Base-by-base conservation (phyloP, 768 basidiomycete genomes). In the Albatrellus ellisii region DNA sequence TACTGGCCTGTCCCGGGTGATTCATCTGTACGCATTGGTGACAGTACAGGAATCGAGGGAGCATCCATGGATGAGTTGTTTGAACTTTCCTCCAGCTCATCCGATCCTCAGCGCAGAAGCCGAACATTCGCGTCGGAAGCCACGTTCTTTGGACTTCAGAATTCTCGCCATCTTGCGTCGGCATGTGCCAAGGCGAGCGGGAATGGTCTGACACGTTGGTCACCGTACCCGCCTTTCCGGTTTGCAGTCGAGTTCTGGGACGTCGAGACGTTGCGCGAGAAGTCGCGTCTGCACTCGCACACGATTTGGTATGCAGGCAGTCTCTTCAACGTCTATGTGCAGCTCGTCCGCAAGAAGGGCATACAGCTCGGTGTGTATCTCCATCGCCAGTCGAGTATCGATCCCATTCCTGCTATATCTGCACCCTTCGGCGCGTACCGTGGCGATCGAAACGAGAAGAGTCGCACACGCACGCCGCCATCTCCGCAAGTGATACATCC, bases 231-330 rank as follows among this genome's bases (percentile, higher is more conserved):
- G 34, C 91, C 91, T 0, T 84, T 69, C 60, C 73, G 90, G 17
- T 88, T 94, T 55, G 74, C 75, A 7, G 85, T 89, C 39, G 90
- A 94, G 59, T 94, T 94, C 56, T 92, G 85, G 81, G 81, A 83
- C 52, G 70, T 89, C 15, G 79, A 84, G 46, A 61, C 67, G 26
- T 67, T 95, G 28, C 80, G 78, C 44, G 90, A 94, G 62, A 94
- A 91, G 61, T 75, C 77, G 39, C 69, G 88, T 12, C 59, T 86
- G 39, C 78, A 92, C 57, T 87, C 84, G 6, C 75, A 78, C 42
- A 95, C 90, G 2, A 69, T 92, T 41, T 91, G 86, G 75, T 86
- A 90, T 55, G 89, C 83, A 2, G 91, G 91, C 7, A 87, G 75
- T 52, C 63, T 86, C 53, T 91, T 79, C 67, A 89, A 89, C 48